phyloP scores from a whole-genome alignment of 169 alveolate species.

The Eimeria acervulina region DNA sequence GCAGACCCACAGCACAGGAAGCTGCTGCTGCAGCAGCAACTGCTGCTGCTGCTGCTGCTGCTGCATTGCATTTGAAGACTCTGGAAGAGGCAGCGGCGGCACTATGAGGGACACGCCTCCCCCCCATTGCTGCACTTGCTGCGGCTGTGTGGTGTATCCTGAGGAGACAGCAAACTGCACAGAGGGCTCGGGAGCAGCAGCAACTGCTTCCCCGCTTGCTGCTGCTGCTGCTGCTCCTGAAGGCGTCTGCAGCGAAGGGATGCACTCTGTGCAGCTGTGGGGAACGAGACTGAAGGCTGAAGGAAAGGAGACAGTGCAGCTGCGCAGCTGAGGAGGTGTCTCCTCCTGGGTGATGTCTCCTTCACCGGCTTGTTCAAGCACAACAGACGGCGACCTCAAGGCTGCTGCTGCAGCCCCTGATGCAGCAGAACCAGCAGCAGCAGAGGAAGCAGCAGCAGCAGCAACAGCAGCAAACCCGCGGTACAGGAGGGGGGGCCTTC shows the following conservation, averaged over 20 bases:
- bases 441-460: slow-evolving; percentile 6
- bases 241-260: neutral
- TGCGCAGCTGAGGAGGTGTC: neutral
- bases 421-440: neutral
- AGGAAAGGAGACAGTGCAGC: slow-evolving; percentile 6
- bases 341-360: slow-evolving; percentile 32
- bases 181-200: neutral
- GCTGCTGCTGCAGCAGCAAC: slow-evolving; percentile 57
- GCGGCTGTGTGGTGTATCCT: slow-evolving; percentile 22
- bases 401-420: neutral
- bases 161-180: slow-evolving; percentile 41
- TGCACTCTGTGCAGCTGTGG: slow-evolving; percentile 65
- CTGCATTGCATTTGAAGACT: slow-evolving; percentile 13
- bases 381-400: neutral
- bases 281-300: neutral
- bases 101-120: slow-evolving; percentile 73
- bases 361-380: neutral
- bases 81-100: slow-evolving; percentile 68
- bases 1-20: slow-evolving; percentile 68
- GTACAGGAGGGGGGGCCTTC: slow-evolving; percentile 86
- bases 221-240: slow-evolving; percentile 55
- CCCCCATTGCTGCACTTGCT: slow-evolving; percentile 56
- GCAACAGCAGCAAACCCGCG: slow-evolving; percentile 77
- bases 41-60: slow-evolving; percentile 3
- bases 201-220: slow-evolving; percentile 19